Conservation (phyloP, 2,329 filamentous ascomycete genomes). For the Clonostachys rhizophaga region DNA sequence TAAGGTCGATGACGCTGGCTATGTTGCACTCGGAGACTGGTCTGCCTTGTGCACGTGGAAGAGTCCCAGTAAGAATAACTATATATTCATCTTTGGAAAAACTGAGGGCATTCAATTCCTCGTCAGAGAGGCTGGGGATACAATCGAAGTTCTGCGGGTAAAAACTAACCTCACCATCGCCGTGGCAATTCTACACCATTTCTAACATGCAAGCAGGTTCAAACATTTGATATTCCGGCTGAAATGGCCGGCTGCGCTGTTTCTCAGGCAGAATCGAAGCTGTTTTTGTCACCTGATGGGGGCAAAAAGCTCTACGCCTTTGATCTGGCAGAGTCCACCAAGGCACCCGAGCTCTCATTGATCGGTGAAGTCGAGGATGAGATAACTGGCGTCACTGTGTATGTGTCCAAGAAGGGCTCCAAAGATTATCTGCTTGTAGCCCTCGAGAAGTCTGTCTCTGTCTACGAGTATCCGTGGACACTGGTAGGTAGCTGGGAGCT, state of each 20-base stretch:
- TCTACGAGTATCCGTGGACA: slow-evolving; percentile 29
- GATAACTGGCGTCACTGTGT: slow-evolving; percentile 34
- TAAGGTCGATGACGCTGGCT: slow-evolving; percentile 20
- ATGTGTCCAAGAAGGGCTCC: slow-evolving; percentile 18
- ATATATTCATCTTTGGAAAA: slow-evolving; percentile 41
- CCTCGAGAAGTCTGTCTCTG: slow-evolving; percentile 24
- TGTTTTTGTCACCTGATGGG: slow-evolving; percentile 34
- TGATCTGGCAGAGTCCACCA: slow-evolving; percentile 28
- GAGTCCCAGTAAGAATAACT: slow-evolving; percentile 31
- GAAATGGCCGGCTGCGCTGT: slow-evolving; percentile 37
- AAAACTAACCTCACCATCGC: too few relatives aligned
- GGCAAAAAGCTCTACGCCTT: slow-evolving; percentile 29
- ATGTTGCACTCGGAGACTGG: slow-evolving; percentile 36
- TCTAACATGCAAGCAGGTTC: slow-evolving; percentile 17
- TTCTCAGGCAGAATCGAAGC: slow-evolving; percentile 21
- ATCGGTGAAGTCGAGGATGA: slow-evolving; percentile 27
- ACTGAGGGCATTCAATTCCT: slow-evolving; percentile 28
- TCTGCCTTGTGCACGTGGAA: slow-evolving; percentile 40
- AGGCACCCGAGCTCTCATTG: slow-evolving; percentile 23
- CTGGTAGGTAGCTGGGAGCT: slow-evolving; percentile 27
- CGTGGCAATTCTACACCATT: neutral
- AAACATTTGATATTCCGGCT: slow-evolving; percentile 32
- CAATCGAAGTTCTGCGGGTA: slow-evolving; percentile 30
- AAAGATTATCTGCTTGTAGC: slow-evolving; percentile 35
- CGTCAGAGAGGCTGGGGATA: slow-evolving; percentile 16